phyloP scores from a whole-genome alignment of 2,329 filamentous ascomycete species.

The Penicillium sp. region DNA sequence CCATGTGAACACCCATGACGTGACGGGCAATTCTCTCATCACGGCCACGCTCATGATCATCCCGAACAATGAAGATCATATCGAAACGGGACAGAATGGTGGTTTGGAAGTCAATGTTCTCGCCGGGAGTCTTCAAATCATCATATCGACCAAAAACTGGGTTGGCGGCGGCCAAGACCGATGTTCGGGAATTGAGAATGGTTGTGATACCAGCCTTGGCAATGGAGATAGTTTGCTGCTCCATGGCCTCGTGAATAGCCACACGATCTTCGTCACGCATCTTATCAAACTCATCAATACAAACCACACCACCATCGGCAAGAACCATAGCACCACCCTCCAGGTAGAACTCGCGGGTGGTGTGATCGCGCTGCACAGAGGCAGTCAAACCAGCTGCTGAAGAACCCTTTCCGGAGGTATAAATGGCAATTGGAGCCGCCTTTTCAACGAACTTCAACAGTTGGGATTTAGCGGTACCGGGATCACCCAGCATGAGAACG shows the following conservation, averaged over 20 bases:
- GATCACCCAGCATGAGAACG: constrained; percentile 91
- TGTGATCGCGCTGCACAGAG: constrained; percentile 89
- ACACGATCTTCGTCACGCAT: constrained; percentile 98
- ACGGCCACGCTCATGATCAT: constrained; percentile 85
- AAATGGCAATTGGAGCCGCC: constrained; percentile 93
- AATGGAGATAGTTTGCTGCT: constrained; percentile 98
- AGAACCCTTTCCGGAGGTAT: constrained; percentile 97
- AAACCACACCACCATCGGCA: constrained; percentile 93
- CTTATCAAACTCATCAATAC: constrained; percentile 99
- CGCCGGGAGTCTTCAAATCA: constrained; percentile 93
- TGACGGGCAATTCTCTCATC: constrained; percentile 94
- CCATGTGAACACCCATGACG: constrained; percentile 98
- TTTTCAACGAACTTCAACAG: constrained; percentile 97
- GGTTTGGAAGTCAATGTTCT: constrained; percentile 99
- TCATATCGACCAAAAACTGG: constrained; percentile 98
- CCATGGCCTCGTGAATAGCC: constrained; percentile 99
- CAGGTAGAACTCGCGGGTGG: constrained; percentile 93
- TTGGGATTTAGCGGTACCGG: constrained; percentile 97
- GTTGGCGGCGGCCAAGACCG: constrained; percentile 92
- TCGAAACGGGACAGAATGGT: constrained; percentile 98
- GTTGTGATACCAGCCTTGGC: constrained; percentile 98
- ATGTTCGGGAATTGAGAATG: constrained; percentile 93
- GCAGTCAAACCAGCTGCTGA: constrained; percentile 96
- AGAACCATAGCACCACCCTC: constrained; percentile 99
- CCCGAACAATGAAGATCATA: constrained; percentile 98